Conservation (phyloP, 2,329 filamentous ascomycete species). For the Pyricularia sp. region DNA sequence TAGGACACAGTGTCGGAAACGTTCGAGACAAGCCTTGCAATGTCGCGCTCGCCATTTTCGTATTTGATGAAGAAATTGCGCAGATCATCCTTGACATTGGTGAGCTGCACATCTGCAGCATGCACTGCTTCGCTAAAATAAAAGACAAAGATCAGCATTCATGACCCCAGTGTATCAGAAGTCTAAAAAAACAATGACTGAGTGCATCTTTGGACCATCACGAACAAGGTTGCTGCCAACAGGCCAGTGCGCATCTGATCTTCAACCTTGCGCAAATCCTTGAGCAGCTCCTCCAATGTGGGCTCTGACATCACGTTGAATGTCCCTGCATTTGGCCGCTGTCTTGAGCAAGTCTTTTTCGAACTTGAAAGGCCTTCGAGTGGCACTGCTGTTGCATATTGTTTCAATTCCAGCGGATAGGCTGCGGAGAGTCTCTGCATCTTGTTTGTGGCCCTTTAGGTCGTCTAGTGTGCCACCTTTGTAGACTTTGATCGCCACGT, state of each 20-base stretch:
- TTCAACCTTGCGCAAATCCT: background rate
- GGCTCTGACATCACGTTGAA: background rate
- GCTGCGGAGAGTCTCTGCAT: background rate
- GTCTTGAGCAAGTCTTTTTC: background rate
- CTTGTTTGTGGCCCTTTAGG: too few species aligned
- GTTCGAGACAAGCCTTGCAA: background rate
- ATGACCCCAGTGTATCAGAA: too few species aligned
- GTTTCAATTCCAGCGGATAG: background rate
- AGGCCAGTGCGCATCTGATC: background rate
- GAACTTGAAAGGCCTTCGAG: background rate
- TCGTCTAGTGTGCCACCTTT: background rate
- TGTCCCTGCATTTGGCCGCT: background rate
- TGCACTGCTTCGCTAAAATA: background rate
- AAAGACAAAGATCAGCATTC: background rate
- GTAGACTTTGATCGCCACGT: conserved; percentile 12
- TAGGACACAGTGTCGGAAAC: background rate
- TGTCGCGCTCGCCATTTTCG: background rate
- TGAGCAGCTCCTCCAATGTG: background rate
- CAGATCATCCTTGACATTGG: background rate
- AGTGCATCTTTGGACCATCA: background rate
- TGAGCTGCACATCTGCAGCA: background rate
- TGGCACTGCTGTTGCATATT: background rate
- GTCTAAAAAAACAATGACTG: background rate
- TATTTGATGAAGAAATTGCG: background rate
- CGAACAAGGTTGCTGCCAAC: background rate